phyloP scores from a whole-genome alignment of 2,329 filamentous ascomycete genomes.

The Calonectria pteridis region DNA sequence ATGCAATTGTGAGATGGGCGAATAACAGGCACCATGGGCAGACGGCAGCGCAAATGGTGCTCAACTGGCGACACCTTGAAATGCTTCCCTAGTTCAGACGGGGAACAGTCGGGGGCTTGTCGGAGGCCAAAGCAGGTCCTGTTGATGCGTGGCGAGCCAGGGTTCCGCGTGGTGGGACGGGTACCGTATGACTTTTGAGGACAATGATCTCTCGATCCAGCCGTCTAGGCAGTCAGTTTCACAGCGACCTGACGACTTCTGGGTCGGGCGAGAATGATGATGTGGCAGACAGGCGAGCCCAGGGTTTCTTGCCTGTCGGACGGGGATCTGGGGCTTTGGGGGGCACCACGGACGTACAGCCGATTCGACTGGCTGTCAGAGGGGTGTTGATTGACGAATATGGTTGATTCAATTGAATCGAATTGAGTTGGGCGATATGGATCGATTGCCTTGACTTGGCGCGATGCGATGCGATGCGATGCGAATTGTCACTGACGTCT shows the following conservation, averaged over 20 bases:
- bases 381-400: constrained; percentile 26
- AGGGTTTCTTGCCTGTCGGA: constrained; percentile 28
- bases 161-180: constrained; percentile 43
- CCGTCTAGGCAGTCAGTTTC: constrained; percentile 33
- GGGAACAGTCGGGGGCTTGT: constrained; percentile 23
- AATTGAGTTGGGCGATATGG: constrained; percentile 13
- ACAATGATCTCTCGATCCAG: constrained; percentile 39
- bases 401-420: constrained; percentile 31
- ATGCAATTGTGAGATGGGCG: constrained; percentile 37
- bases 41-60: constrained; percentile 31
- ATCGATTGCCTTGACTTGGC: constrained; percentile 18
- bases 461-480: constrained; percentile 22
- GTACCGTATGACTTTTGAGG: constrained; percentile 44
- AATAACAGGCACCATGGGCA: constrained; percentile 36
- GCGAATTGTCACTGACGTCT: constrained; percentile 21
- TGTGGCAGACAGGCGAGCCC: constrained; percentile 36
- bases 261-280: constrained; percentile 38
- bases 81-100: constrained; percentile 20
- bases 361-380: constrained; percentile 33
- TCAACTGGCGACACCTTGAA: constrained; percentile 36
- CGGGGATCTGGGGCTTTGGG: constrained; percentile 36
- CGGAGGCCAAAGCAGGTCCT: constrained; percentile 26
- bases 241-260: constrained; percentile 43
- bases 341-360: constrained; percentile 32
- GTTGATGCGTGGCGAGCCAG: constrained; percentile 30